phyloP scores from a whole-genome alignment of 768 basidiomycete species.

The Russula abietina region DNA sequence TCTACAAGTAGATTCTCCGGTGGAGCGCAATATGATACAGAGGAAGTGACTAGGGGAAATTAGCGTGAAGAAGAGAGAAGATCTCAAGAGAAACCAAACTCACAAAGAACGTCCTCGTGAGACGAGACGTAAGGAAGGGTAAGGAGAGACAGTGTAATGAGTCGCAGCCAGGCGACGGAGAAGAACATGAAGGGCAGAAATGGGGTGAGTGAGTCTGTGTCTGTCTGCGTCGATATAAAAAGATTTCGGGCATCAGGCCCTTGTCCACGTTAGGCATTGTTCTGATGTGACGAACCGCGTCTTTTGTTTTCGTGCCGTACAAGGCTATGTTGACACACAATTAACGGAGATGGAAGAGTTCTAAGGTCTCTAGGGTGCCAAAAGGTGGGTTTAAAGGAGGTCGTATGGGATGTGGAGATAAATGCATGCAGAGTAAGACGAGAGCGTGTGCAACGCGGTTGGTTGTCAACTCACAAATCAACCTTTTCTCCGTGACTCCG shows the following conservation, averaged over 20 bases:
- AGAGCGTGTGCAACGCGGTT: not conserved
- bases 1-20: constrained; percentile 75
- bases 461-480: not conserved
- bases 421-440: constrained; percentile 8
- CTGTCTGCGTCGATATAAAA: constrained; percentile 20
- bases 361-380: not conserved
- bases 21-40: constrained; percentile 80
- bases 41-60: constrained; percentile 61
- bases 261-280: constrained; percentile 25
- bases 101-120: constrained; percentile 55
- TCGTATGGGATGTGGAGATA: not conserved
- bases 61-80: constrained; percentile 10
- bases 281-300: constrained; percentile 19
- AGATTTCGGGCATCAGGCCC: constrained; percentile 11
- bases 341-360: not conserved
- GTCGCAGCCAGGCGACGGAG: constrained; percentile 75
- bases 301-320: constrained; percentile 14
- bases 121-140: constrained; percentile 39
- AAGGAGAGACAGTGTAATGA: constrained; percentile 36
- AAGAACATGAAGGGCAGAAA: constrained; percentile 48
- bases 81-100: constrained; percentile 30
- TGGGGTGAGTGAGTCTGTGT: constrained; percentile 1
- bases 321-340: constrained; percentile 6
- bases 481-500: not conserved
- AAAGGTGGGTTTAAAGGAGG: not conserved